Evolutionary conservation across 176 grass and related monocot genomes (phyloP), one percentile per base, ranked within the genome.

Genomic region (Triticum dicoccoides): DNA sequence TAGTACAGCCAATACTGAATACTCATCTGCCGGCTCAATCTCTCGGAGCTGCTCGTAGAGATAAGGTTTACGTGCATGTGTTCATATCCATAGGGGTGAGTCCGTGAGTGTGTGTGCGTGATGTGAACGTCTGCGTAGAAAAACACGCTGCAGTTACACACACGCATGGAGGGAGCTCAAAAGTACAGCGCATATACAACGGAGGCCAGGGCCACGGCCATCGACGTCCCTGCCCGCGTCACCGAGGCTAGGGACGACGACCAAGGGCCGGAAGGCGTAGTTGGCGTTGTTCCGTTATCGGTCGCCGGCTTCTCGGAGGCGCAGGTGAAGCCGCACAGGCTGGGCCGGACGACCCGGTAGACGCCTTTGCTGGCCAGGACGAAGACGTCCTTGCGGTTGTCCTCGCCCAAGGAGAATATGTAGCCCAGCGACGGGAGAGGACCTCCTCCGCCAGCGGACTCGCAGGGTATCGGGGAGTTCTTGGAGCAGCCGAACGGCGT

Each of bases 331-430:
- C 72, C 83, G 56, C 93, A 94, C 3, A 87, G 72, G 83, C 93
- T 98, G 18, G 93, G 93, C 34, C 93, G 87, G 33, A 95, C 93
- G 33, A 94, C 61, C 20, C 96, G 76, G 90, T 96, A 98, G 0
- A 98, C 91, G 0, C 91, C 96, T 59, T 95, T 95, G 70, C 61
- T 89, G n/a, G 91, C 17, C 81, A 98, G 27, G 9, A 98, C 5
- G 63, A 89, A 94, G 11, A 94, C 65, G 1, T 98, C 96, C 87
- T 87, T 94, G 70, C 35, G 92, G 69, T 89, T 98, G 79, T 96
- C 96, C 86, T 94, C 91, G 6, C 96, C 96, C 13, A 94, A 98
- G 8, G 96, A 94, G 76, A 87, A 95, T 1, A 95, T 67, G 51
- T 95, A 95, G 11, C 90, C 93, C 17, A 95, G 41, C 1, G 86